Base-by-base conservation (phyloP, 1,139 yeast genomes). In the Debaryomyces fabryi region DNA sequence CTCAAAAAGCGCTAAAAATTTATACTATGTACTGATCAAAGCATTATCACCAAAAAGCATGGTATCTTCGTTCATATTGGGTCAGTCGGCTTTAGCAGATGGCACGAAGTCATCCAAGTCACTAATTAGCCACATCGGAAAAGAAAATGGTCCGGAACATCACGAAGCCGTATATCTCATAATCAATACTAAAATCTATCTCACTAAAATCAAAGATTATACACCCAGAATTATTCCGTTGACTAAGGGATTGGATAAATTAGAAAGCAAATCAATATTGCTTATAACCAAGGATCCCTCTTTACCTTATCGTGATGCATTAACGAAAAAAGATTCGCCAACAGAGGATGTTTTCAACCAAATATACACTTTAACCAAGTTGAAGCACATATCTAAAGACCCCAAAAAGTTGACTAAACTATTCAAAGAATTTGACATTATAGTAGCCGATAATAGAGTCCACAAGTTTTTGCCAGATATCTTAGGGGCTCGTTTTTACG, bases 251-350 rank as follows among this genome's bases (percentile, higher is more conserved):
- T 65, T 81, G 49, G 79, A 73, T 53, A 74, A 71, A 49, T 62
- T 77, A 3, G 76, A 72, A 21, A 76, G 74, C 29, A 70, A 78
- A 49, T 71, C 82, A 29, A 77, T 86, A 4, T 63, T 86, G 7
- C 68, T 87, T 30, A 75, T 87, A 12, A 83, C 91, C 6, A 86
- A 85, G 55, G 91, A 86, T 58, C 90, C 91, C 1, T 77, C 85
- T 2, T 72, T 77, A 1, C 70, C 76, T 1, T 86, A 82, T 57
- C 73, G 85, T 41, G 70, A 69, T 8, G 71, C 68, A 3, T 66
- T 84, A 13, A 68, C 74, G 8, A 69, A 66, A 45, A 76, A 78
- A 50, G 81, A 75, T 35, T 68, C 81, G 0, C 76, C 80, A 0
- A 82, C 88, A 0, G 83, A 82, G 51, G 86, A 85, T 49, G 63